Evolutionary conservation across 1,139 yeast genomes (phyloP).

Genomic region (Pichia sp.): DNA sequence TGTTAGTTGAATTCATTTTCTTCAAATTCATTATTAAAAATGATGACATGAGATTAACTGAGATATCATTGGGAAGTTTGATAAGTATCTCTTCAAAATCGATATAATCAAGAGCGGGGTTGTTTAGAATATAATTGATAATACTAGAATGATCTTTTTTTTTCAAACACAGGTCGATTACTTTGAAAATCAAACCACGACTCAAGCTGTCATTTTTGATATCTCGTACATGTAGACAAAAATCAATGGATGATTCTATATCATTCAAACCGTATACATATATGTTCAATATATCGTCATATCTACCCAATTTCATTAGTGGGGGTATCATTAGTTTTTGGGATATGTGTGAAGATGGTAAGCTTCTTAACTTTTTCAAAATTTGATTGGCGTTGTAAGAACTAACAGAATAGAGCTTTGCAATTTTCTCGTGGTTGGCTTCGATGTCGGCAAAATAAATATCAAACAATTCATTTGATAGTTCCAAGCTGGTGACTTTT

Average conservation of each 20-base stretch:
- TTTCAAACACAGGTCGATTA: slow-evolving; percentile 23
- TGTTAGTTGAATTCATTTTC: slow-evolving; percentile 30
- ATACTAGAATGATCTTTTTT: slow-evolving; percentile 17
- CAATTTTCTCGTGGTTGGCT: slow-evolving; percentile 25
- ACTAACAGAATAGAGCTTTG: slow-evolving; percentile 27
- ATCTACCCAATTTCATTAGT: slow-evolving; percentile 56
- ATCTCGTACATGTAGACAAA: slow-evolving; percentile 39
- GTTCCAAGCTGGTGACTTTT: slow-evolving; percentile 40
- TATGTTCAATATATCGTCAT: slow-evolving; percentile 61
- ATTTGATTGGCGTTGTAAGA: slow-evolving; percentile 35
- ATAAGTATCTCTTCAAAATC: slow-evolving; percentile 47
- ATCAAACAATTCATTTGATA: slow-evolving; percentile 53
- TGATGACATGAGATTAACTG: slow-evolving; percentile 40
- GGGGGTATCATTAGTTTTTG: slow-evolving; percentile 52
- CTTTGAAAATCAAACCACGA: slow-evolving; percentile 18
- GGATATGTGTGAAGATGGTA: slow-evolving; percentile 19
- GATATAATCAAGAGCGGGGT: slow-evolving; percentile 47
- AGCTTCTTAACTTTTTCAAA: slow-evolving; percentile 23
- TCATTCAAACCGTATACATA: slow-evolving; percentile 57
- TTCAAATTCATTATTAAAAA: slow-evolving; percentile 50
- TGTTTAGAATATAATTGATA: slow-evolving; percentile 28
- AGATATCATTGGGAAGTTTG: slow-evolving; percentile 48
- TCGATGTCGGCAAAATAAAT: slow-evolving; percentile 42
- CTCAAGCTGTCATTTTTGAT: slow-evolving; percentile 16
- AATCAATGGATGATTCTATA: slow-evolving; percentile 52